Evolutionary conservation across 176 grass and related monocot genomes (phyloP).

Genomic region (Lolium multiflorum): DNA sequence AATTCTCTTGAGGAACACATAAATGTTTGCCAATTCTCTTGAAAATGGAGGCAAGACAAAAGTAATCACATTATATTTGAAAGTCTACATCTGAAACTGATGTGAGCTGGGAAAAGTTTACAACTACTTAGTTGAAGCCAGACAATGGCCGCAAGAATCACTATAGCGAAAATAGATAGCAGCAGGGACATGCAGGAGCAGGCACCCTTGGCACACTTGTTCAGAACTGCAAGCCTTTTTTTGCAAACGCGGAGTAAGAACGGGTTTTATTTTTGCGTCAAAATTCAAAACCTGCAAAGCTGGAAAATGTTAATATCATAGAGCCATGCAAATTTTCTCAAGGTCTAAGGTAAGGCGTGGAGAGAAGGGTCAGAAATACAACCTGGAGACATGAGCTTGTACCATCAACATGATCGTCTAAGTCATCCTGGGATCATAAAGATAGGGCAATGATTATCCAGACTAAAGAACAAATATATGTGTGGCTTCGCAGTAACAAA

Average conservation of each 20-base stretch:
- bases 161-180: slow-evolving; percentile 52
- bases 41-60: not conserved
- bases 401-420: slow-evolving; percentile 46
- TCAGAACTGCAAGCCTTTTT: slow-evolving; percentile 58
- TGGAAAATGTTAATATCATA: no score
- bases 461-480: not conserved
- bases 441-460: not conserved
- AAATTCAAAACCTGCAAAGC: not conserved
- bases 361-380: not conserved
- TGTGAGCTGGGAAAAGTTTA: slow-evolving; percentile 16
- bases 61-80: not conserved
- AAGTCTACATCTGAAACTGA: not conserved
- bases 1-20: not conserved
- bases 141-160: slow-evolving; percentile 51
- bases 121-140: slow-evolving; percentile 67
- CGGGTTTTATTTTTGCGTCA: not conserved
- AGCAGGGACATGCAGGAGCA: slow-evolving; percentile 66
- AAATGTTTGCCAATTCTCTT: not conserved
- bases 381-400: slow-evolving; percentile 50
- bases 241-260: no score
- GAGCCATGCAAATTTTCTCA: not conserved
- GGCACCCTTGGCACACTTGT: slow-evolving; percentile 60
- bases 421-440: slow-evolving; percentile 54
- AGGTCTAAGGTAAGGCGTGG: no score
- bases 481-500: not conserved